These are phyloP conservation scores for Alternaria sp. DNA, from an alignment of 2,329 filamentous ascomycete genomes.

Conservation along the genomic window DNA sequence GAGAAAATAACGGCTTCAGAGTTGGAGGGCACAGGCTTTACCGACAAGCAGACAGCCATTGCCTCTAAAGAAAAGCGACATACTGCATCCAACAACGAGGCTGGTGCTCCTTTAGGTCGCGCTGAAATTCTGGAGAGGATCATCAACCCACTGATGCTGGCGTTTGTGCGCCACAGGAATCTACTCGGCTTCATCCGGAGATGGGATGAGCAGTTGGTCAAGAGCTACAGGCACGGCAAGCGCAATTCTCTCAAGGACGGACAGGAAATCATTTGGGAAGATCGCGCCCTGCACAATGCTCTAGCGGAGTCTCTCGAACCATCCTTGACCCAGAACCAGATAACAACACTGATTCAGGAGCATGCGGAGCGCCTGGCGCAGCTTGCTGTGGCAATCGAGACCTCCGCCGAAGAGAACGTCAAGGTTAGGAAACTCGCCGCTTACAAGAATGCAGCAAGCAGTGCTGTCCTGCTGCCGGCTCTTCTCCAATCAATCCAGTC, in stretches of 20 bases:
- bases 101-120: neutral
- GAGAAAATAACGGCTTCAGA: conserved; percentile 33
- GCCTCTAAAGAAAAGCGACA: conserved; percentile 10
- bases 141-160: conserved; percentile 40
- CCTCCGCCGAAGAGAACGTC: conserved; percentile 14
- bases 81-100: neutral
- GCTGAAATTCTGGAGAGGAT: conserved; percentile 21
- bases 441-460: conserved; percentile 33
- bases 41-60: conserved; percentile 1
- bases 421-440: conserved; percentile 28
- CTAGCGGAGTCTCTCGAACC: conserved; percentile 35
- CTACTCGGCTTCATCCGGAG: conserved; percentile 42
- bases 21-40: conserved; percentile 15
- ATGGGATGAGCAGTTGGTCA: conserved; percentile 44
- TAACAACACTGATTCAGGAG: conserved; percentile 36
- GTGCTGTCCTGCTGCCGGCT: conserved; percentile 36
- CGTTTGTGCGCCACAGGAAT: conserved; percentile 44
- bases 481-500: conserved; percentile 33
- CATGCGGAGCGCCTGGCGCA: conserved; percentile 31
- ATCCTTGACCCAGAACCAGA: conserved; percentile 42
- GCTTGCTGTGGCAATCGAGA: conserved; percentile 17
- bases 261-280: conserved; percentile 38
- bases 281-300: conserved; percentile 27
- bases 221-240: conserved; percentile 17
- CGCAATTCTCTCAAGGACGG: conserved; percentile 27